These are phyloP conservation scores for Phytophthora uliginosa DNA, from an alignment of 352 stramenopile species.

Conservation along the genomic window DNA sequence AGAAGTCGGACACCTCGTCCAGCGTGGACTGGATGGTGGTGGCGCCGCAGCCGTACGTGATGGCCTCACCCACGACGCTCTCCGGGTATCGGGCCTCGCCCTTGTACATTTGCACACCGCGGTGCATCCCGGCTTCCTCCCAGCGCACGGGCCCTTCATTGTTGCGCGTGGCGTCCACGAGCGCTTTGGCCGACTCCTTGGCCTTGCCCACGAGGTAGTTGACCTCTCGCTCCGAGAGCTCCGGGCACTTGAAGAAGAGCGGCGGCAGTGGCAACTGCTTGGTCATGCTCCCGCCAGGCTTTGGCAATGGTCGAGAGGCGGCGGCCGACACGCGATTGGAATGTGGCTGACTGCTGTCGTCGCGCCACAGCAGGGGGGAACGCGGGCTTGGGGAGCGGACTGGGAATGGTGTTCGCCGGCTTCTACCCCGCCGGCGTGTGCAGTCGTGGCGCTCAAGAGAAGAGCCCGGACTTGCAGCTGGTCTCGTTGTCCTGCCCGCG, in stretches of 20 bases:
- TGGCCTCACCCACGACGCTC: constrained; percentile 47
- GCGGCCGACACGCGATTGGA: constrained; percentile 22
- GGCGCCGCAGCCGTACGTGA: constrained; percentile 69
- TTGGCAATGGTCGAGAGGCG: not conserved
- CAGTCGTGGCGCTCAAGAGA: constrained; percentile 37
- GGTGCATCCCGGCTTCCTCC: constrained; percentile 61
- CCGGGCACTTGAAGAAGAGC: constrained; percentile 68
- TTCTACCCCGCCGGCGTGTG: constrained; percentile 39
- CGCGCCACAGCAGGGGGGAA: constrained; percentile 14
- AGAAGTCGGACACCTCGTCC: constrained; percentile 75
- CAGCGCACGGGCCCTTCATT: constrained; percentile 68
- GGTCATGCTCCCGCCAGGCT: constrained; percentile 31
- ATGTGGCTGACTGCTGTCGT: constrained; percentile 24
- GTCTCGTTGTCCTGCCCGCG: constrained; percentile 16
- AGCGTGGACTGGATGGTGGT: constrained; percentile 71
- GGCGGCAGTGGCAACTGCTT: constrained; percentile 57
- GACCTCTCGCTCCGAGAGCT: constrained; percentile 59
- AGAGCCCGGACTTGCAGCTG: constrained; percentile 31
- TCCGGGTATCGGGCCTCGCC: constrained; percentile 61
- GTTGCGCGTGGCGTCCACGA: constrained; percentile 70
- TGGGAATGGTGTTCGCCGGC: constrained; percentile 18
- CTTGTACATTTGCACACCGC: constrained; percentile 79
- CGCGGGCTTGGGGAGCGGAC: constrained; percentile 34
- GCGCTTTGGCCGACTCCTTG: constrained; percentile 64
- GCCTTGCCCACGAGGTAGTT: constrained; percentile 71